These are phyloP conservation scores for Saxispiralis lemnorum DNA, from an alignment of 495 filamentous ascomycete genomes.

Conservation along the genomic window DNA sequence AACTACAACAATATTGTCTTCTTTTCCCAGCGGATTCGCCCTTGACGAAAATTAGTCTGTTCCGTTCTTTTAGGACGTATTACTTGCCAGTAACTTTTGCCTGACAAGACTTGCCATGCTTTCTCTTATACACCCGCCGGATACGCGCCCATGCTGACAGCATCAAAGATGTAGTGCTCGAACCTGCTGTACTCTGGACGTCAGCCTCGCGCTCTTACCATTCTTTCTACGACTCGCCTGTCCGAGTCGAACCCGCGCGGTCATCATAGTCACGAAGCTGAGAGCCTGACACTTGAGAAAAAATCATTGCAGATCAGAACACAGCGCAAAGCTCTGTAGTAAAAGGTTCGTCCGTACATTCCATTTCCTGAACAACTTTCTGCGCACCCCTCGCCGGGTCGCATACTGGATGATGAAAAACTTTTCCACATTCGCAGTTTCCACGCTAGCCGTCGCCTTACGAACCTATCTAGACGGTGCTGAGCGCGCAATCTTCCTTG, in stretches of 20 bases:
- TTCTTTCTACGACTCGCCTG: no score
- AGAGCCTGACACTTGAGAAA: no score
- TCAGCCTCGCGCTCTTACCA: no score
- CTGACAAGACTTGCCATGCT: slow-evolving; percentile 35
- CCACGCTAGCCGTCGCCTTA: slow-evolving; percentile 39
- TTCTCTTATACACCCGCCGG: no score
- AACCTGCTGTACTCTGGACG: neutral
- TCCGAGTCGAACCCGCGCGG: no score
- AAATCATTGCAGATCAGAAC: neutral
- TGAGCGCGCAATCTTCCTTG: slow-evolving; percentile 46
- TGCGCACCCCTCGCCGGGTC: neutral
- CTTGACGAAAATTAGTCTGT: slow-evolving; percentile 65
- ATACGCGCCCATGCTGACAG: no score
- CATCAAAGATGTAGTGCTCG: no score
- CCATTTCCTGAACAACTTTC: neutral
- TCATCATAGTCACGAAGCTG: no score
- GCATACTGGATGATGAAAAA: slow-evolving; percentile 36
- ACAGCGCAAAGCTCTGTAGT: neutral
- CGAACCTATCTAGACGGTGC: slow-evolving; percentile 35
- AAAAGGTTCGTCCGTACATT: slow-evolving; percentile 5
- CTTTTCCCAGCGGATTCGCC: slow-evolving; percentile 90
- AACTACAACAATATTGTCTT: slow-evolving; percentile 53
- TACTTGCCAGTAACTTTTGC: slow-evolving; percentile 98
- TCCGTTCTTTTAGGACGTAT: slow-evolving; percentile 47
- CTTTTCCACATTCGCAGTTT: slow-evolving; percentile 49